Evolutionary conservation across 2,329 filamentous ascomycete genomes (phyloP).

Genomic region (Clarireedia monteithiana): DNA sequence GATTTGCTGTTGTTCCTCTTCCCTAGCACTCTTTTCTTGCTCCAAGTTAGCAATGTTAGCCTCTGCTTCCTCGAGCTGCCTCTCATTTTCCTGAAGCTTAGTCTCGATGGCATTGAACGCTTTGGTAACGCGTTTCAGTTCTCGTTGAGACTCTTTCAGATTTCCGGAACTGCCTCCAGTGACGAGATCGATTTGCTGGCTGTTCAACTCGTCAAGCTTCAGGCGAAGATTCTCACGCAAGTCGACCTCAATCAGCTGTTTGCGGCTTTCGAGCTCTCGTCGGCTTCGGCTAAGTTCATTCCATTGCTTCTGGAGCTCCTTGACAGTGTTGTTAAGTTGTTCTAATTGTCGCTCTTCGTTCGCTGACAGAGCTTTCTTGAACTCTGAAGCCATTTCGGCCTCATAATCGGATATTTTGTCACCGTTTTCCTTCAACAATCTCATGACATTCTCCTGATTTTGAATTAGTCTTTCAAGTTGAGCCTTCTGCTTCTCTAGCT

Average conservation of each 20-base stretch:
- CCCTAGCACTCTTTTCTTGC: slow-evolving; percentile 50
- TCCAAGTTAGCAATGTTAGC: slow-evolving; percentile 31
- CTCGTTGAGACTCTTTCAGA: slow-evolving; percentile 70
- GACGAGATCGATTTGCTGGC: slow-evolving; percentile 62
- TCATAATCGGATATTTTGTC: slow-evolving; percentile 72
- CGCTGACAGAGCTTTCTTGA: slow-evolving; percentile 79
- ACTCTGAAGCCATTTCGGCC: slow-evolving; percentile 73
- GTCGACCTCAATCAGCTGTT: slow-evolving; percentile 78
- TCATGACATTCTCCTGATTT: slow-evolving; percentile 61
- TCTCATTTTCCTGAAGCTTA: slow-evolving; percentile 68
- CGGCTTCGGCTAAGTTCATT: slow-evolving; percentile 66
- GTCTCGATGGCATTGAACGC: slow-evolving; percentile 57
- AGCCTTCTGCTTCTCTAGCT: slow-evolving; percentile 65
- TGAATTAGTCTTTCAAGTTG: slow-evolving; percentile 63
- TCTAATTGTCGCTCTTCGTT: slow-evolving; percentile 81
- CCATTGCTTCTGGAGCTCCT: slow-evolving; percentile 69
- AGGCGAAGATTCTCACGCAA: slow-evolving; percentile 83
- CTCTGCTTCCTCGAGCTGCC: slow-evolving; percentile 53
- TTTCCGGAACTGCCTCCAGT: slow-evolving; percentile 54
- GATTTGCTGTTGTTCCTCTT: slow-evolving; percentile 67
- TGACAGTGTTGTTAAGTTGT: slow-evolving; percentile 57
- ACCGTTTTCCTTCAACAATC: slow-evolving; percentile 66
- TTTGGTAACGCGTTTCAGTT: slow-evolving; percentile 71
- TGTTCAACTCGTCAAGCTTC: slow-evolving; percentile 77
- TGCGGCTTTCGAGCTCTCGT: slow-evolving; percentile 70